Percentiles rank a stretch among this genome's conserved stretches.
Conservation (phyloP, 2,329 filamentous ascomycete genomes). For the Fusarium robinianum region DNA sequence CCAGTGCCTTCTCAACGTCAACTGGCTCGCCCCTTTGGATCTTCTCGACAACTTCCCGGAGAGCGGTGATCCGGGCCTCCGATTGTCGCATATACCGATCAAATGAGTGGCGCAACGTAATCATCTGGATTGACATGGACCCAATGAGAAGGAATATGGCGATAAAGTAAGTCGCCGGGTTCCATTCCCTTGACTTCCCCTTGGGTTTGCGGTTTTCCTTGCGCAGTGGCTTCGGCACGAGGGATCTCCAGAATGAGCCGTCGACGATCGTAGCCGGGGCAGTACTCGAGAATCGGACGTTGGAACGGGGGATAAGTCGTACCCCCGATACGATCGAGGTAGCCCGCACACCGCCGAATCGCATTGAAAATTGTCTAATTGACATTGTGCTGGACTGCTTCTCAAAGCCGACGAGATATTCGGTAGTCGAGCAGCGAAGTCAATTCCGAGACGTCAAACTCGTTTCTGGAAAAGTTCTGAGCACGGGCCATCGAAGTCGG, state of each 20-base stretch:
- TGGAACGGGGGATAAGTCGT: constrained; percentile 1
- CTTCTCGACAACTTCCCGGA: constrained; percentile 75
- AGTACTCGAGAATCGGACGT: constrained; percentile 43
- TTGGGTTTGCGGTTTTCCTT: constrained; percentile 46
- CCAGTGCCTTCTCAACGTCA: constrained; percentile 81
- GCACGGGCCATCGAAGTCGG: constrained; percentile 32
- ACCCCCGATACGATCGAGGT: constrained; percentile 5
- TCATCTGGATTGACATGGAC: constrained; percentile 93
- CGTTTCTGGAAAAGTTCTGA: constrained; percentile 23
- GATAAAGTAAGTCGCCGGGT: constrained; percentile 82
- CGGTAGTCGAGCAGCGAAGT: no score
- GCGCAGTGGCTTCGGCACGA: constrained; percentile 71
- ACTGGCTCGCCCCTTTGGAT: constrained; percentile 75
- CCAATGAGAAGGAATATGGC: constrained; percentile 85
- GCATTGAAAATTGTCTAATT: constrained; percentile 13
- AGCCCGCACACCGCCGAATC: constrained; percentile 6
- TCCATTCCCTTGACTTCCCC: constrained; percentile 68
- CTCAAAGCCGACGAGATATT: no score
- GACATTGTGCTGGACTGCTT: constrained; percentile 27
- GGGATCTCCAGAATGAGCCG: constrained; percentile 68
- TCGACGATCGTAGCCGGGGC: constrained; percentile 57
- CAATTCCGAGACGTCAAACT: constrained; percentile 10
- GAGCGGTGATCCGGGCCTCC: constrained; percentile 74
- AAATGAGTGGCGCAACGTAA: constrained; percentile 77
- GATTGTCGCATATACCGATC: constrained; percentile 73